Conservation (phyloP, 2,329 filamentous ascomycete species). For the Orbilia ellipsospora region DNA sequence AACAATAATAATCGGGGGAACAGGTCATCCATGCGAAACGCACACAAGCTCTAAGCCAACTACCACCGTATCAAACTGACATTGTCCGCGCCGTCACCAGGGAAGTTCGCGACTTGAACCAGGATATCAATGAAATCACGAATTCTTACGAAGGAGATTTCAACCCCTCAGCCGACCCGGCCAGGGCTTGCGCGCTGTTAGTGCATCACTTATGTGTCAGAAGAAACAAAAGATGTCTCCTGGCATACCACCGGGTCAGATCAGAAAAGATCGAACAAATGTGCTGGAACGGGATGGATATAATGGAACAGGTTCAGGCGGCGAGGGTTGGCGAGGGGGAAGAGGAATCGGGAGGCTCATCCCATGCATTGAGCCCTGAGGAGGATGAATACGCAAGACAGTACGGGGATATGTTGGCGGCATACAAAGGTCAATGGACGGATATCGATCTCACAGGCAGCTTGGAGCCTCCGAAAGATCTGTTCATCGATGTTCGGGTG, state of each 20-base stretch:
- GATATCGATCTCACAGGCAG: constrained; percentile 96
- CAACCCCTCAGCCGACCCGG: constrained; percentile 83
- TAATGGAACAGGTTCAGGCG: constrained; percentile 70
- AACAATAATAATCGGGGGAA: constrained; percentile 41
- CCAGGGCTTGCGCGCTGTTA: constrained; percentile 85
- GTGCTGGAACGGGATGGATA: constrained; percentile 88
- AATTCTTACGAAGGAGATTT: constrained; percentile 86
- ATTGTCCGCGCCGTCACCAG: constrained; percentile 86
- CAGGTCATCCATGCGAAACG: constrained; percentile 96
- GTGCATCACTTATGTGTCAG: constrained; percentile 96
- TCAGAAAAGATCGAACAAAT: constrained; percentile 92
- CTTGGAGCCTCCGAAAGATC: constrained; percentile 89
- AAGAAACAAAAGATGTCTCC: constrained; percentile 91
- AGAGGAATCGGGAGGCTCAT: constrained; percentile 68
- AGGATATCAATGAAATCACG: constrained; percentile 81
- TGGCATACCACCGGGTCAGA: constrained; percentile 91
- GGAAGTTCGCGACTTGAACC: constrained; percentile 92
- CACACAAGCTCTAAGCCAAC: constrained; percentile 83
- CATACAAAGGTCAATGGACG: constrained; percentile 98
- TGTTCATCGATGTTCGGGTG: constrained; percentile 97
- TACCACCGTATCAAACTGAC: constrained; percentile 93
- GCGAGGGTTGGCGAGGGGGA: constrained; percentile 67
- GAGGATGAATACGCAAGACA: constrained; percentile 96
- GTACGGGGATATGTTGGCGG: constrained; percentile 91
- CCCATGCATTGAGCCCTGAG: constrained; percentile 88